phyloP scores from a whole-genome alignment of 129 eudicot species.

The Cynara cardunculus region DNA sequence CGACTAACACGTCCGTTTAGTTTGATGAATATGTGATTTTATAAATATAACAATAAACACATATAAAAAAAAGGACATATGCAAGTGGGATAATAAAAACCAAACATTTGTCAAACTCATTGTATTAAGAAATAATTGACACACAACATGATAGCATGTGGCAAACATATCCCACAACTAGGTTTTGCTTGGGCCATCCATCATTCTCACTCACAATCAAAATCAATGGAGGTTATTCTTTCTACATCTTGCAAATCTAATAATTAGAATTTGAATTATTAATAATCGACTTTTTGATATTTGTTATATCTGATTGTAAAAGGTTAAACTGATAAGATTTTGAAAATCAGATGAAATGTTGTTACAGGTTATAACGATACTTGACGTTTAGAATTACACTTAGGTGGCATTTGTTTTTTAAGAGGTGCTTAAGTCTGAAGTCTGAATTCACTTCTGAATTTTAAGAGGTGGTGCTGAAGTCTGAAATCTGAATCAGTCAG shows the following conservation, averaged over 20 bases:
- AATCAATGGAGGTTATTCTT: neutral
- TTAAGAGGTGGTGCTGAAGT: too few species aligned
- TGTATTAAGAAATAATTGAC: constrained; percentile 20
- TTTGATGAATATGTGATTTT: too few species aligned
- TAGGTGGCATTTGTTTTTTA: too few species aligned
- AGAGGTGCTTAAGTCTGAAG: too few species aligned
- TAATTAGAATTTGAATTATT: neutral
- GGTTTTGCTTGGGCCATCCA: constrained; percentile 10
- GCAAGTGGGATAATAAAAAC: constrained; percentile 22
- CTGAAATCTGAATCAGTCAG: too few species aligned
- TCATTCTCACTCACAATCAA: neutral
- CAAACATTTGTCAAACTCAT: constrained; percentile 24
- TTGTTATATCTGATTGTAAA: neutral
- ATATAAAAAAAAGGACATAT: neutral
- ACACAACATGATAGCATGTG: constrained; percentile 33
- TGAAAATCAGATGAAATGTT: neutral
- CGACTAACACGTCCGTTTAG: too few species aligned
- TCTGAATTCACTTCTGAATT: too few species aligned
- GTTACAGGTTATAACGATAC: neutral
- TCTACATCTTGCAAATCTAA: neutral
- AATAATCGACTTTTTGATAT: neutral
- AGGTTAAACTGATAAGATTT: neutral
- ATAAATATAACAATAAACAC: too few species aligned
- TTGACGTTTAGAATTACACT: too few species aligned
- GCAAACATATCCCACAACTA: constrained; percentile 23